phyloP scores from a whole-genome alignment of 257 asterid species.

The Paulownia fortunei region DNA sequence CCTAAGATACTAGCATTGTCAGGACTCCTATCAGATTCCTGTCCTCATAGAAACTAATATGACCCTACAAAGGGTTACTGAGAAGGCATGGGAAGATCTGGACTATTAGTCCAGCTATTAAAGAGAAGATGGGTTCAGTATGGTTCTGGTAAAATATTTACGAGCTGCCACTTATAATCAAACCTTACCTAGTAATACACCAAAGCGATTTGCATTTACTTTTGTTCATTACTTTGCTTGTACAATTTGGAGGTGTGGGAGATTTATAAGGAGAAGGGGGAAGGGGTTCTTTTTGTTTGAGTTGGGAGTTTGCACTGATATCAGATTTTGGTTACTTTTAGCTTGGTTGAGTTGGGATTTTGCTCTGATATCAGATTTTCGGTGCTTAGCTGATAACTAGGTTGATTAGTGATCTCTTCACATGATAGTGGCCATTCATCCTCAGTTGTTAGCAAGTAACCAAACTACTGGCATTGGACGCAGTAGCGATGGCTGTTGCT shows the following conservation, averaged over 20 bases:
- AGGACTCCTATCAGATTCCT: not conserved
- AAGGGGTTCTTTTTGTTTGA: too few relatives aligned
- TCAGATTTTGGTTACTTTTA: not conserved
- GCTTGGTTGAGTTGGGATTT: not conserved
- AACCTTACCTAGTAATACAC: too few relatives aligned
- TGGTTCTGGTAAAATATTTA: too few relatives aligned
- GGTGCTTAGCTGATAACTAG: not conserved
- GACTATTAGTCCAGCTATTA: too few relatives aligned
- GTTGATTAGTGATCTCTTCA: not conserved
- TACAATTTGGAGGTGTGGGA: not conserved
- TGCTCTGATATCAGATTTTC: too few relatives aligned
- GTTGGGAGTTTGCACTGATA: not conserved
- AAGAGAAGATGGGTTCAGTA: too few relatives aligned
- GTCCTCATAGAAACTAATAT: too few relatives aligned
- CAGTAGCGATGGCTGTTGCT: not conserved
- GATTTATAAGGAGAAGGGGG: constrained; percentile 4
- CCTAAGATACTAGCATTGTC: not conserved
- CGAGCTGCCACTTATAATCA: too few relatives aligned
- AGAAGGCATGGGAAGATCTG: too few relatives aligned
- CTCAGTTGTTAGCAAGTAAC: not conserved
- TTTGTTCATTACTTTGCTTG: too few relatives aligned
- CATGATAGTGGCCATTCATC: not conserved
- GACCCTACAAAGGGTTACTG: too few relatives aligned
- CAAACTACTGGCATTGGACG: not conserved
- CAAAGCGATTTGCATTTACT: too few relatives aligned